Base-by-base conservation (phyloP, 2,329 filamentous ascomycete species). In the Akanthomyces muscarius region DNA sequence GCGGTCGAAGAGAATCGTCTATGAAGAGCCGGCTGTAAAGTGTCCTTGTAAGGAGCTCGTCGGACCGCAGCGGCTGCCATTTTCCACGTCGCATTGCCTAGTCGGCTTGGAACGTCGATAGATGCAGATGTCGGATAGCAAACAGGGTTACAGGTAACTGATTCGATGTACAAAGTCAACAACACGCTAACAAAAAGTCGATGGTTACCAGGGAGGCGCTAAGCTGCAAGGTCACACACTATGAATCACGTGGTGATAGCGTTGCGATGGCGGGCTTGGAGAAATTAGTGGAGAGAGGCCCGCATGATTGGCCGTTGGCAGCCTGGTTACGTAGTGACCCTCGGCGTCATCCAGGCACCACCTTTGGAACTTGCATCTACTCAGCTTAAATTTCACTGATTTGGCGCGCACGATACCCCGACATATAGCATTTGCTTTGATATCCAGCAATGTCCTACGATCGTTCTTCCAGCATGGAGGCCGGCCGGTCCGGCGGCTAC, bases 11-110 rank as follows among this genome's bases (percentile, higher is more conserved):
- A 89, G 77, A 97, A 98, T 70, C 92, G 86, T 70, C 90, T 84
- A 76, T 98, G 94, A 67, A 97, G 81, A 59, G 90, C 88, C 56
- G 94, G 93, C 65, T 94, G 96, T 69, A 97, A 80, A 75, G 96
- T 96, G 78, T 97, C 91, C 81, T 92, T 89, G 77, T 97, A 96
- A 55, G 83, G 80, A 70, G 80, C 78, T 72, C 74, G 84, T 81
- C 80, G 86, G 78, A 79, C 82, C 73, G 76, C 79, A 71, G 76
- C 75, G 71, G 73, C 74, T 70, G 82, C 78, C 82, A 86, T 86
- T 56, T 56, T 72, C 78, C 70, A 74, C 75, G 73, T 75, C 71
- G 73, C 78, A 80, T 81, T 74, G 71, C 78, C 77, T 60, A 1
- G 62, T 66, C 33, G 47, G 58, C 36, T 25, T n/a, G 68, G 68